Base-by-base conservation (phyloP, 768 basidiomycete species). In the Rhizopogon vesiculosus region DNA sequence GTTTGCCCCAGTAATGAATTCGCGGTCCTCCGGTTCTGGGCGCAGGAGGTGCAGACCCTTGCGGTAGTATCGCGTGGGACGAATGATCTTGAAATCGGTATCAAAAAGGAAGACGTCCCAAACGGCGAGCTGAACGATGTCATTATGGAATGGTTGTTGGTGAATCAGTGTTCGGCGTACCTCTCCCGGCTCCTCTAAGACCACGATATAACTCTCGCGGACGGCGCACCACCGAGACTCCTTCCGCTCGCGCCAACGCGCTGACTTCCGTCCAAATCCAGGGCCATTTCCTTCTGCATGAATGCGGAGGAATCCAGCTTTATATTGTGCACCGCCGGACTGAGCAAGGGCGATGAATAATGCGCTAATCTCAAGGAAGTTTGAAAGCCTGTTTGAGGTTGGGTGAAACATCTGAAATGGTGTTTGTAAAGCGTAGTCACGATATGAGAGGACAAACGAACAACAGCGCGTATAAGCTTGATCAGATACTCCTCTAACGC, bases 31-130 rank as follows among this genome's bases (percentile, higher is more conserved):
- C 12, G 61, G 62, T 42, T 67, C 68, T 13, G 72, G 69, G 54
- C 83, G 80, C 56, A 88, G 69, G 19, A 94, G 72, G 60, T 85
- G 84, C 31, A 98, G 72, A 5, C 92, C 91, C 62, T 91, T 88
- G 15, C 94, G 85, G 65, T 94, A 93, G 61, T 89, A 89, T 38
- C 96, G 80, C 65, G 83, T 87, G 1, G 96, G 96, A n/a, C 91
- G 83, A 64, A 93, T 85, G 53, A 98, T 93, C 51, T 78, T 77
- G 66, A 99, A 98, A 65, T 93, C 88, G 0, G 82, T 72, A 67
- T 98, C 96, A 51, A 98, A 74, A 41, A 98, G 77, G 72, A 99
- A 96, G 12, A 98, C 94, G 56, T 98, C 96, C 84, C 89, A 92
- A 40, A 97, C 74, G n/a, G 74, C 75, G n/a, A 87, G 75, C 90